Conservation (phyloP, 345 rosid species). For the Eucalyptus camaldulensis region DNA sequence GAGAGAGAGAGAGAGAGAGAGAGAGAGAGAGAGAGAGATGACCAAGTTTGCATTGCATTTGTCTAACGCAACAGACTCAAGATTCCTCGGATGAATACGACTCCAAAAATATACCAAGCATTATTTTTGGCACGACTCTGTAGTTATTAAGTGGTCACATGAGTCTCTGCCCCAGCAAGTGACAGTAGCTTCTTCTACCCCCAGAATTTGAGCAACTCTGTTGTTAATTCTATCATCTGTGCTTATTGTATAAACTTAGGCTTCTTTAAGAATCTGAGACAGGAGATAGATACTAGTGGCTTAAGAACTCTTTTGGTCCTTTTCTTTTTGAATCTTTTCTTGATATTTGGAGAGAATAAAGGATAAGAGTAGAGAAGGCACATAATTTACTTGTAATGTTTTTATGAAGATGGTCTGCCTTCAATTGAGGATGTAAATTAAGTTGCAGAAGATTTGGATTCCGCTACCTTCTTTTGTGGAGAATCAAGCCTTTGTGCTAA, state of each 20-base stretch:
- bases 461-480: background rate
- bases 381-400: background rate
- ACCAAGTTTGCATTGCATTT: background rate
- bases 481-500: background rate
- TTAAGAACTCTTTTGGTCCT: background rate
- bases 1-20: too few species aligned
- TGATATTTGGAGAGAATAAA: background rate
- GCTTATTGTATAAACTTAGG: background rate
- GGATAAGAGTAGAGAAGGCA: background rate
- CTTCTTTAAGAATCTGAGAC: background rate
- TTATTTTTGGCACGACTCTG: background rate
- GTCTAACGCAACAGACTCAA: background rate
- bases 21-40: background rate
- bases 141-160: background rate
- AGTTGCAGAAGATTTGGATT: background rate
- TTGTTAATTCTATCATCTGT: background rate
- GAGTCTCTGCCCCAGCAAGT: background rate
- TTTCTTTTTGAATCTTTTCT: background rate
- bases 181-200: background rate
- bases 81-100: background rate
- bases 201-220: background rate
- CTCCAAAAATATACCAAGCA: background rate
- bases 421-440: background rate
- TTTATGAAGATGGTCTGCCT: background rate
- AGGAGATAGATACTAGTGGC: background rate